phyloP scores from a whole-genome alignment of 305 asterid species.

The Rubia tinctorum region DNA sequence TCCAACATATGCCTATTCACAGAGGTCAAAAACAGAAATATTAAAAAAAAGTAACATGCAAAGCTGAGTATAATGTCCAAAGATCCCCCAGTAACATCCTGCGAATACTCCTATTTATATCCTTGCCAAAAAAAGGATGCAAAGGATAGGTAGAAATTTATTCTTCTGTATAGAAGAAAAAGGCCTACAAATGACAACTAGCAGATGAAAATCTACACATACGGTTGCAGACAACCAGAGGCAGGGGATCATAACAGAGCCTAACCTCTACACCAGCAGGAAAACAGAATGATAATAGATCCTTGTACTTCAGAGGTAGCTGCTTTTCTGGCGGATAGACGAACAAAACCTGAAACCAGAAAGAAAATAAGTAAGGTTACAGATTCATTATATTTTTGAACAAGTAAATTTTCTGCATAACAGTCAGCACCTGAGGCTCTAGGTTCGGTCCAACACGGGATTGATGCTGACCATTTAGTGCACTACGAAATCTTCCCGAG shows the following conservation, averaged over 20 bases:
- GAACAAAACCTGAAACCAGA: conserved; percentile 74
- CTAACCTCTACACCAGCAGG: conserved; percentile 97
- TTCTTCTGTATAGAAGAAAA: not conserved
- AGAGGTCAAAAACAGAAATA: not conserved
- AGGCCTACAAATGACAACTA: not conserved
- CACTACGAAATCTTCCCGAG: conserved; percentile 76
- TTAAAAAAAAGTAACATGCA: not conserved
- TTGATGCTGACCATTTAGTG: conserved; percentile 75
- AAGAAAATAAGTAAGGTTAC: conserved; percentile 13
- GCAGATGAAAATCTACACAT: not conserved
- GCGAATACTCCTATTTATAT: not conserved
- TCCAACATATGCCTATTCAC: not conserved
- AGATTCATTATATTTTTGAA: not conserved
- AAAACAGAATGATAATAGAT: conserved; percentile 96
- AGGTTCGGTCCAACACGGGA: conserved; percentile 93
- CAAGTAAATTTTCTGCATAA: conserved; percentile 5
- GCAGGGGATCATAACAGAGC: conserved; percentile 18
- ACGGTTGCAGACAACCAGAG: conserved; percentile 1
- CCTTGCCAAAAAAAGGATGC: not conserved
- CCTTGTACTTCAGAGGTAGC: conserved; percentile 90
- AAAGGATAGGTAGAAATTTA: not conserved
- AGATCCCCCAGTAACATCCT: not conserved
- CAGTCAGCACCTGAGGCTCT: conserved; percentile 86
- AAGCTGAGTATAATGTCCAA: not conserved
- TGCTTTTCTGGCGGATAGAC: conserved; percentile 99